phyloP scores from a whole-genome alignment of 225 moss, liverwort and hornwort species.

The Rhytidiadelphus loreus region DNA sequence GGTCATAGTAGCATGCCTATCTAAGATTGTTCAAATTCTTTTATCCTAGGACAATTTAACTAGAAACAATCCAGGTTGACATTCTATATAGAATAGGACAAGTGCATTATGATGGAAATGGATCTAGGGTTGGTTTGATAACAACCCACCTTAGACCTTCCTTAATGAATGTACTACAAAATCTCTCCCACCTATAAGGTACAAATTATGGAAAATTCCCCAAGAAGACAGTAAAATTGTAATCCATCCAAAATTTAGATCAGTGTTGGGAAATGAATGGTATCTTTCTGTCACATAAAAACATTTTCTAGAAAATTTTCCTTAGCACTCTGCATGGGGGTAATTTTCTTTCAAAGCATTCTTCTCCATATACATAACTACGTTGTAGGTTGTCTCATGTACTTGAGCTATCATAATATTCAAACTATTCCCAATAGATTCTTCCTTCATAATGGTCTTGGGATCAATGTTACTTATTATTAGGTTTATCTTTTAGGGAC shows the following conservation, averaged over 20 bases:
- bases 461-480: fast-evolving
- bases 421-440: neutral
- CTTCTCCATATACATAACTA: neutral
- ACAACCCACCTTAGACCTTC: neutral
- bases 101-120: neutral
- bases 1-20: fast-evolving
- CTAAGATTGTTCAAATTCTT: neutral
- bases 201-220: fast-evolving
- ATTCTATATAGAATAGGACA: neutral
- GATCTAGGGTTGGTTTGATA: neutral
- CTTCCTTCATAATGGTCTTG: neutral
- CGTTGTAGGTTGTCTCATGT: no score
- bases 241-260: neutral
- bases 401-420: neutral
- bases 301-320: neutral
- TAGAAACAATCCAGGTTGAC: fast-evolving
- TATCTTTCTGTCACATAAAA: fast-evolving
- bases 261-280: neutral
- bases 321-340: fast-evolving
- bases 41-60: no score
- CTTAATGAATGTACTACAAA: neutral
- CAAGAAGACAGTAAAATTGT: fast-evolving
- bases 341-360: neutral
- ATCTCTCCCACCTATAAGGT: fast-evolving
- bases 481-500: neutral